Percentiles rank a stretch among this genome's conserved stretches.
phyloP scores from a whole-genome alignment of 768 basidiomycete species.

The Cyclocybe cylindracea region DNA sequence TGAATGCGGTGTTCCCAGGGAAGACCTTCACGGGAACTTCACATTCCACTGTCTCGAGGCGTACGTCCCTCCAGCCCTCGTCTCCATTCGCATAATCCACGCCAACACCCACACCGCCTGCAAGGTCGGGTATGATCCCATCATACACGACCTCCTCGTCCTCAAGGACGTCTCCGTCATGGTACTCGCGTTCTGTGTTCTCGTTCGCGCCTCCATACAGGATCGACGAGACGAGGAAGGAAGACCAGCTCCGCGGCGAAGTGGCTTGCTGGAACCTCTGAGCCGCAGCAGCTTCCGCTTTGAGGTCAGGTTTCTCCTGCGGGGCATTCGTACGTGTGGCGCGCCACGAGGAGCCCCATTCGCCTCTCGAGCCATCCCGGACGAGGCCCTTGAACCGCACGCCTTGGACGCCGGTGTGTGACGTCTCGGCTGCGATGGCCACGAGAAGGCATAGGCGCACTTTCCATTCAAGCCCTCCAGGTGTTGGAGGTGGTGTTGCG shows the following conservation, averaged over 20 bases:
- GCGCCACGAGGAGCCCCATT: conserved; percentile 73
- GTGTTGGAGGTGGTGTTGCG: conserved; percentile 16
- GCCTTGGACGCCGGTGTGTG: conserved; percentile 48
- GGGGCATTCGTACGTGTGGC: conserved; percentile 62
- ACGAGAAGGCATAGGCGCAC: conserved; percentile 87
- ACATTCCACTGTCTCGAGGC: conserved; percentile 89
- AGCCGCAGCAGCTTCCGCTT: conserved; percentile 16
- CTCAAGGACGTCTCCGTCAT: conserved; percentile 54
- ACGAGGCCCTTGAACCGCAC: conserved; percentile 54
- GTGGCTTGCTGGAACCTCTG: conserved; percentile 14
- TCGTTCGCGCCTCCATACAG: conserved; percentile 20
- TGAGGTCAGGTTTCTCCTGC: conserved; percentile 45
- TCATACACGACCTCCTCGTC: conserved; percentile 42
- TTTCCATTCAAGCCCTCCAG: conserved; percentile 90
- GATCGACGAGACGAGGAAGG: conserved; percentile 37
- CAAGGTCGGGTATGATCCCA: conserved; percentile 46
- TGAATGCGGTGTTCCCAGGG: conserved; percentile 88
- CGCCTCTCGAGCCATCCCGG: conserved; percentile 60
- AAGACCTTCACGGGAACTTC: conserved; percentile 88
- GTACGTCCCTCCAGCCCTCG: conserved; percentile 65
- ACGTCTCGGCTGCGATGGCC: conserved; percentile 54
- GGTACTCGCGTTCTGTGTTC: conserved; percentile 51
- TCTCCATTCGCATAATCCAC: conserved; percentile 53
- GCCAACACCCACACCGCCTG: conserved; percentile 52
- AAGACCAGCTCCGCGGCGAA: conserved; percentile 38